These are phyloP conservation scores for Fusarium goolgardi DNA, from an alignment of 2,329 filamentous ascomycete genomes.

Conservation along the genomic window DNA sequence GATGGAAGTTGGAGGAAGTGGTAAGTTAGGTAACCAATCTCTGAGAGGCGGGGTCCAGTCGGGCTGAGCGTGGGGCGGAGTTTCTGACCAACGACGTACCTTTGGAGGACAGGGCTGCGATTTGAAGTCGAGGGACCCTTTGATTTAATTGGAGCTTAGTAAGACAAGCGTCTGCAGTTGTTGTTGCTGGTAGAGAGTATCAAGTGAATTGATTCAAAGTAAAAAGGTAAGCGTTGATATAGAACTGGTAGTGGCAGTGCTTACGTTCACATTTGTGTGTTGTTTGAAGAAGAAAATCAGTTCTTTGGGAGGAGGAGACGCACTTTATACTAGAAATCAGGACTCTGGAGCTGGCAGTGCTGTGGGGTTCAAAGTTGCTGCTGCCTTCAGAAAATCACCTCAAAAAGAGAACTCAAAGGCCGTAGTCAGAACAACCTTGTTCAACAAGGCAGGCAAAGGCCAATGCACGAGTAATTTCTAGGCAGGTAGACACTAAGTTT, in stretches of 20 bases:
- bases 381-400: slow-evolving; percentile 36
- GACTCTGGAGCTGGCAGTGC: neutral
- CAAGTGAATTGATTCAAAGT: neutral
- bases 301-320: neutral
- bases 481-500: neutral
- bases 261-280: neutral
- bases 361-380: slow-evolving; percentile 32
- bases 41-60: slow-evolving; percentile 45
- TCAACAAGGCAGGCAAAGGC: neutral
- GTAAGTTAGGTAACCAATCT: slow-evolving; percentile 32
- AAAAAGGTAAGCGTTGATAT: neutral
- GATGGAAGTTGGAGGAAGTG: slow-evolving; percentile 45
- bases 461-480: neutral
- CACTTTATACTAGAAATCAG: slow-evolving; percentile 12
- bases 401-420: slow-evolving; percentile 5
- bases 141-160: slow-evolving; percentile 21
- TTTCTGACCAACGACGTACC: slow-evolving; percentile 33
- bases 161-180: slow-evolving; percentile 2
- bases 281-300: neutral
- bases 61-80: slow-evolving; percentile 37
- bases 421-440: slow-evolving; percentile 16
- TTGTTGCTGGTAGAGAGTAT: neutral
- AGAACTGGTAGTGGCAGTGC: neutral
- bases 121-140: slow-evolving; percentile 20
- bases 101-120: slow-evolving; percentile 32